phyloP scores from a whole-genome alignment of 257 asterid genomes.

The Gardenia jasminoides region DNA sequence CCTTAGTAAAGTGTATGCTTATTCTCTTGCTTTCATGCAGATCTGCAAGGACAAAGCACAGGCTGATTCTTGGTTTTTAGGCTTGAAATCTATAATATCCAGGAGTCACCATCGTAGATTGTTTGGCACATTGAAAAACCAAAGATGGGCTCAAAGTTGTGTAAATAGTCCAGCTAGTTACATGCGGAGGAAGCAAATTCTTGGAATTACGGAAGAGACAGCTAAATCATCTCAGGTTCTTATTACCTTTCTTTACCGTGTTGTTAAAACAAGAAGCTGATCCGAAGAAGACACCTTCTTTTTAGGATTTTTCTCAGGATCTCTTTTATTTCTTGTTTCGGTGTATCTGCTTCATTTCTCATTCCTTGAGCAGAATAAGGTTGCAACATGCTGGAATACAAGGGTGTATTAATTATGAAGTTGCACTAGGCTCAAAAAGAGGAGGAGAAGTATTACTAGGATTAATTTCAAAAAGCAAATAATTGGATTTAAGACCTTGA shows the following conservation, averaged over 20 bases:
- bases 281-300: not conserved
- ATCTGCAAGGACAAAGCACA: constrained; percentile 45
- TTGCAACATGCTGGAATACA: not conserved
- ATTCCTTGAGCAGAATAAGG: not conserved
- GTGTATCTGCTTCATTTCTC: not conserved
- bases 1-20: not conserved
- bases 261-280: not conserved
- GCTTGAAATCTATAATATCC: constrained; percentile 38
- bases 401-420: not conserved
- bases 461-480: not conserved
- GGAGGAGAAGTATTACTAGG: not conserved
- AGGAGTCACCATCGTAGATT: constrained; percentile 28
- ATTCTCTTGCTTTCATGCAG: constrained; percentile 21
- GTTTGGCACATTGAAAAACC: constrained; percentile 25
- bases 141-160: constrained; percentile 50
- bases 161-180: constrained; percentile 49
- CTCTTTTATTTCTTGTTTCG: not conserved
- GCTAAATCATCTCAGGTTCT: constrained; percentile 34
- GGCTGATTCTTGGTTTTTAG: constrained; percentile 46
- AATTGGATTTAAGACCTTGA: not conserved
- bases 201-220: constrained; percentile 32
- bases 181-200: constrained; percentile 47
- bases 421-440: no score
- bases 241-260: not conserved
- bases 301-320: not conserved